A percentile compares a stretch with the other conserved stretches of the same genome.
These are phyloP conservation scores for Fonsecaea multimorphosa DNA, from an alignment of 2,329 filamentous ascomycete species.

Conservation along the genomic window DNA sequence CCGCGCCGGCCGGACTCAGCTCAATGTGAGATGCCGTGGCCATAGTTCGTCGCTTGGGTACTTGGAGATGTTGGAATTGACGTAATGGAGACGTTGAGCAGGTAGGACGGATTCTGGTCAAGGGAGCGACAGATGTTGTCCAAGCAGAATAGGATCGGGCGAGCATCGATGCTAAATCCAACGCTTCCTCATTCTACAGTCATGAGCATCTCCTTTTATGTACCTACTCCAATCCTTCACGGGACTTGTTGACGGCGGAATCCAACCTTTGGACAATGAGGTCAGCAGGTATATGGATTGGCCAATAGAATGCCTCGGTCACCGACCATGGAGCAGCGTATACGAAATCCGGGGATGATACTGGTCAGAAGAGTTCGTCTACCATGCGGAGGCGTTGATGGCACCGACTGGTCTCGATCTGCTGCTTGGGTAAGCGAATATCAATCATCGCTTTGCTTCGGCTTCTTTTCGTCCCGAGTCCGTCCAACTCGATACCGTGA, in stretches of 20 bases:
- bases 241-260: neutral
- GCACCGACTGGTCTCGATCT: constrained; percentile 14
- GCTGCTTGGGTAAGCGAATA: constrained; percentile 12
- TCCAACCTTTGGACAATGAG: constrained; percentile 10
- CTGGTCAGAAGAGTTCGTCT: neutral
- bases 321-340: neutral
- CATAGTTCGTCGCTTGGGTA: constrained; percentile 45
- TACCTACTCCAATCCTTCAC: neutral
- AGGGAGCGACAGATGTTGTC: constrained; percentile 7
- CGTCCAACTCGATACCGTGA: neutral
- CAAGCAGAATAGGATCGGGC: constrained; percentile 6
- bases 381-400: neutral
- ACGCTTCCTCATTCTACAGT: neutral
- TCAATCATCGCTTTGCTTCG: neutral
- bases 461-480: constrained; percentile 1
- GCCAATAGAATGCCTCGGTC: constrained; percentile 14
- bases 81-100: neutral
- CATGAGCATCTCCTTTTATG: neutral
- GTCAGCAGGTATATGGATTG: constrained; percentile 9
- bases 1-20: constrained; percentile 52
- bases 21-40: constrained; percentile 56
- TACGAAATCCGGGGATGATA: constrained; percentile 17
- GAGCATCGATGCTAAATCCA: constrained; percentile 19
- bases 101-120: constrained; percentile 2
- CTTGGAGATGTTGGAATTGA: constrained; percentile 5